These are phyloP conservation scores for Umbelopsis ramanniana DNA, from an alignment of 192 early-diverging fungal species.

Conservation along the genomic window DNA sequence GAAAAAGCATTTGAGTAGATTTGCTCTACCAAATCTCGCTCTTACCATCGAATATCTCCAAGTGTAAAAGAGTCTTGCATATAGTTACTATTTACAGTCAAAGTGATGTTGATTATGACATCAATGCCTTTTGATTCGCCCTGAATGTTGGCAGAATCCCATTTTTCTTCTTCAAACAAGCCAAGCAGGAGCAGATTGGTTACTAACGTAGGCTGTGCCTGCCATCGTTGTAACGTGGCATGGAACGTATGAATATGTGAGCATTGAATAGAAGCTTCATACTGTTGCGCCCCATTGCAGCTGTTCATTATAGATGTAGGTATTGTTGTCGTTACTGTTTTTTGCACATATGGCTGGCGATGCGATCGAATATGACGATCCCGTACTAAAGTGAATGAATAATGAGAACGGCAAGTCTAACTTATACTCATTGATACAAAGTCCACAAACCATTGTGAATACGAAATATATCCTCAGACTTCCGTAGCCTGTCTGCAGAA, in stretches of 20 bases:
- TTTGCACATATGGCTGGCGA: not conserved
- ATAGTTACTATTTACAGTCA: not conserved
- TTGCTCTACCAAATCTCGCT: not conserved
- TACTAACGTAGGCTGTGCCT: not conserved
- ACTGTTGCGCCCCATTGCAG: not conserved
- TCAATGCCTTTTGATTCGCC: not conserved
- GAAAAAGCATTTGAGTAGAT: not conserved
- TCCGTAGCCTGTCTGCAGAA: not conserved
- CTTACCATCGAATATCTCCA: constrained; percentile 9
- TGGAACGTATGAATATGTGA: not conserved
- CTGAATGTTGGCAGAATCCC: not conserved
- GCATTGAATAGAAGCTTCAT: not conserved
- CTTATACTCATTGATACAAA: too few species aligned
- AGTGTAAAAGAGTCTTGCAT: not conserved
- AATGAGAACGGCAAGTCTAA: not conserved
- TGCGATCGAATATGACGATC: not conserved
- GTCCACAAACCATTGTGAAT: not conserved
- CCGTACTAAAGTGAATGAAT: not conserved
- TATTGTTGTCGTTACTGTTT: not conserved
- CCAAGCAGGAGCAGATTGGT: not conserved
- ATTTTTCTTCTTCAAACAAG: not conserved
- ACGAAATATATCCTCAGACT: not conserved
- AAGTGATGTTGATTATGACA: not conserved
- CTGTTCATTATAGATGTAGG: not conserved
- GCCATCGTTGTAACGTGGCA: not conserved